These are phyloP conservation scores for Scenedesmus sp. DNA, from an alignment of 163 green algal genomes.

Conservation along the genomic window DNA sequence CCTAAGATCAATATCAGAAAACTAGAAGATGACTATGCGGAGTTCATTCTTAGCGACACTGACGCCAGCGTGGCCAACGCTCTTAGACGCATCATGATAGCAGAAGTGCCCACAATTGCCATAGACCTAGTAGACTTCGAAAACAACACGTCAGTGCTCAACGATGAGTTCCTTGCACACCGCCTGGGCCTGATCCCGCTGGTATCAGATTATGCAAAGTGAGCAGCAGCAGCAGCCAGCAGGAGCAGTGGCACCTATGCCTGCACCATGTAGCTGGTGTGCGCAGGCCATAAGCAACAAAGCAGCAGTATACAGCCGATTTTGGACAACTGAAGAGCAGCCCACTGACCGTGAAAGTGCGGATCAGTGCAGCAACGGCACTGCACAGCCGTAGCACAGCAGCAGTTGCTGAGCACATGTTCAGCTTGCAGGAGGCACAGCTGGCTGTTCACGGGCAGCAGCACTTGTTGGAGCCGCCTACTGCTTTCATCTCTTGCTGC, in stretches of 20 bases:
- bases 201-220: constrained; percentile 52
- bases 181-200: constrained; percentile 95
- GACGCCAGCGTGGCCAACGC: constrained; percentile 95
- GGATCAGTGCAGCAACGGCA: background rate
- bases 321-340: background rate
- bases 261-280: background rate
- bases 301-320: background rate
- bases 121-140: constrained; percentile 99
- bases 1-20: constrained; percentile 61
- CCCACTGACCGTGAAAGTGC: background rate
- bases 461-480: too few relatives aligned
- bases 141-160: constrained; percentile 97
- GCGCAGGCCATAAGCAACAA: background rate
- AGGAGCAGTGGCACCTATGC: background rate
- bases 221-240: background rate
- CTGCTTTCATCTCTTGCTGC: background rate
- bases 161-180: constrained; percentile 99
- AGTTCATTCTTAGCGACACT: constrained; percentile 93
- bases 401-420: too few relatives aligned
- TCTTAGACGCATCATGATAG: constrained; percentile 94
- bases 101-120: constrained; percentile 98
- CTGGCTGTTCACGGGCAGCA: too few relatives aligned
- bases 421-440: too few relatives aligned
- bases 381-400: too few relatives aligned
- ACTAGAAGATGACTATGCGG: constrained; percentile 69